A percentile compares a stretch with the other conserved stretches of the same genome.
phyloP scores from a whole-genome alignment of 768 basidiomycete genomes.

The Naematelia encephala region DNA sequence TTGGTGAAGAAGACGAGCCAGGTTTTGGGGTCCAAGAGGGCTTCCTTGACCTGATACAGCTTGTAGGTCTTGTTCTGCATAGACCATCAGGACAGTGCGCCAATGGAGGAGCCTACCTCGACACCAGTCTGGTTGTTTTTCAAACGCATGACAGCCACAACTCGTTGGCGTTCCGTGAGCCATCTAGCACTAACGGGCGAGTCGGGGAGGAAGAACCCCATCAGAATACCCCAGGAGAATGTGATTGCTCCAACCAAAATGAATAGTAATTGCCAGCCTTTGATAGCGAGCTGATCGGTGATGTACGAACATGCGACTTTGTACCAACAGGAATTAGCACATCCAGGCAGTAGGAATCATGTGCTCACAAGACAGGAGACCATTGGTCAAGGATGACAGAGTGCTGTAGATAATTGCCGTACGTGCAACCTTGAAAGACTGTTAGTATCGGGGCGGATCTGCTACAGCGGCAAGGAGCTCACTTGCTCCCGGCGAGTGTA shows the following conservation, averaged over 20 bases:
- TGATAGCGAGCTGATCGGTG: slow-evolving; percentile 7
- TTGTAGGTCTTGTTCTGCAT: slow-evolving; percentile 35
- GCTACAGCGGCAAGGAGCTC: no score
- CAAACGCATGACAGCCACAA: slow-evolving; percentile 28
- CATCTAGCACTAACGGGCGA: slow-evolving; percentile 32
- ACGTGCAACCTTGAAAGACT: no score
- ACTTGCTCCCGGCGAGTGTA: slow-evolving; percentile 34
- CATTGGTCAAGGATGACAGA: slow-evolving; percentile 33
- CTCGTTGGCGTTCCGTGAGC: slow-evolving; percentile 32
- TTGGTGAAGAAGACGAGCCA: slow-evolving; percentile 38
- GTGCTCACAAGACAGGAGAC: slow-evolving; percentile 28
- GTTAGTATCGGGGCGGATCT: no score
- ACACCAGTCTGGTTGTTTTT: slow-evolving; percentile 32
- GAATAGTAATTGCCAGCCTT: slow-evolving; percentile 33
- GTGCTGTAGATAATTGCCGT: slow-evolving; percentile 39
- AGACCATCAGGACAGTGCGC: no score
- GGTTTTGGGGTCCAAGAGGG: slow-evolving; percentile 31
- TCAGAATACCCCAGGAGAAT: slow-evolving; percentile 22
- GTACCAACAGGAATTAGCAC: no score
- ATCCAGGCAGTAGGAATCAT: no score
- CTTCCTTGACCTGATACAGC: slow-evolving; percentile 23
- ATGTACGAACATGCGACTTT: no score
- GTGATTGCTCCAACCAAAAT: slow-evolving; percentile 33
- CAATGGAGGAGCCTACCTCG: no score
- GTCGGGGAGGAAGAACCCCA: slow-evolving; percentile 29